Evolutionary conservation across 2,329 filamentous ascomycete genomes (phyloP).

Genomic region (Venturia asperata): DNA sequence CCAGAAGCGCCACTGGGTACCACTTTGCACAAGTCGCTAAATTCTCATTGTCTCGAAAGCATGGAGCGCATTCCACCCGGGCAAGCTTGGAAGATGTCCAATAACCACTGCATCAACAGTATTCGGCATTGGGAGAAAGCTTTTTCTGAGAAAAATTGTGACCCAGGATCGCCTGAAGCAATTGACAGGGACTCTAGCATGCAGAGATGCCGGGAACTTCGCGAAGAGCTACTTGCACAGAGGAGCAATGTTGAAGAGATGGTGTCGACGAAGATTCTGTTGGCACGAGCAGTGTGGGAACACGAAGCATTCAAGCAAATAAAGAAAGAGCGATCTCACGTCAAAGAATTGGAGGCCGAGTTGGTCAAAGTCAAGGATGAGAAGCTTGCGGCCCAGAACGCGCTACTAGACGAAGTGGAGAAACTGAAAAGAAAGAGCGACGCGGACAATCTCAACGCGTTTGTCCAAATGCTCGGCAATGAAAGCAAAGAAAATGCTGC

Average conservation of each 20-base stretch:
- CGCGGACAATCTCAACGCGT: not conserved
- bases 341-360: not conserved
- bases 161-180: not conserved
- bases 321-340: not conserved
- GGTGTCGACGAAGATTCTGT: not conserved
- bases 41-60: not conserved
- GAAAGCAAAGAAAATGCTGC: not conserved
- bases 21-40: not conserved
- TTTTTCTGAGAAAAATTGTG: not conserved
- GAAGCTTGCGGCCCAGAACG: not conserved
- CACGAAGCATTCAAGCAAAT: conserved; percentile 2
- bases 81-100: not conserved
- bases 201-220: not conserved
- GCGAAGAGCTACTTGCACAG: conserved; percentile 3
- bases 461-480: not conserved
- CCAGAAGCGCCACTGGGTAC: conserved; percentile 5
- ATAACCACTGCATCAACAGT: not conserved
- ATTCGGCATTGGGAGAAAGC: not conserved
- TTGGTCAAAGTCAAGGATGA: not conserved
- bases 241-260: conserved; percentile 3
- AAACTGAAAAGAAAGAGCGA: not conserved
- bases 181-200: not conserved
- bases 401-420: not conserved
- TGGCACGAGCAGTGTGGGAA: not conserved
- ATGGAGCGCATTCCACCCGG: not conserved